These are phyloP conservation scores for Phaeosphaeria sp. DNA, from an alignment of 2,329 filamentous ascomycete genomes.

Conservation along the genomic window DNA sequence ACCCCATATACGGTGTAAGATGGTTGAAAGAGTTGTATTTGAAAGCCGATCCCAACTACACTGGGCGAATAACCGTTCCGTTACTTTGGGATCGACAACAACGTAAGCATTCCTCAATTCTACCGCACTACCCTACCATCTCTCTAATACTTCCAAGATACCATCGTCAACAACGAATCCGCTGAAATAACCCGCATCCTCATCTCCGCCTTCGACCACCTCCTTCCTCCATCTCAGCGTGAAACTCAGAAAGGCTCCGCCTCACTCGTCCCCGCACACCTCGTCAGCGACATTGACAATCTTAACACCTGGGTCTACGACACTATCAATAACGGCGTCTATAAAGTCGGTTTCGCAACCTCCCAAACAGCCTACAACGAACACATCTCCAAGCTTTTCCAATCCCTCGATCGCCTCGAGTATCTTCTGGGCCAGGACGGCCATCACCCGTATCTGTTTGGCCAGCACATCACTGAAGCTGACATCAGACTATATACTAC, in stretches of 20 bases:
- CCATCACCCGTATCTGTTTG: constrained; percentile 74
- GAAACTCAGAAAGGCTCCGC: constrained; percentile 61
- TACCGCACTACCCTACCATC: neutral
- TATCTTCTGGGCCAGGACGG: constrained; percentile 64
- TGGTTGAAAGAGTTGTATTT: constrained; percentile 72
- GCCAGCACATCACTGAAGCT: constrained; percentile 60
- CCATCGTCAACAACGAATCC: constrained; percentile 46
- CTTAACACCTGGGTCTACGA: constrained; percentile 82
- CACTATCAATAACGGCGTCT: constrained; percentile 62
- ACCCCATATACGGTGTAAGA: constrained; percentile 40
- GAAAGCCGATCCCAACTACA: constrained; percentile 62
- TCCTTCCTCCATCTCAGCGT: constrained; percentile 56
- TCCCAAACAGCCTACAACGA: constrained; percentile 82
- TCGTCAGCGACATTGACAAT: constrained; percentile 75
- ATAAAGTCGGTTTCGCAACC: constrained; percentile 78
- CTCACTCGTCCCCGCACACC: constrained; percentile 69
- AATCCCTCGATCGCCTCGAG: constrained; percentile 78
- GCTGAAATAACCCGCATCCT: constrained; percentile 44
- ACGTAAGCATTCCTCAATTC: constrained; percentile 13
- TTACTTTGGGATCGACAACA: constrained; percentile 74
- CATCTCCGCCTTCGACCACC: constrained; percentile 39
- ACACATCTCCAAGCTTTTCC: constrained; percentile 74
- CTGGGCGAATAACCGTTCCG: constrained; percentile 77
- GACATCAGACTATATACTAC: constrained; percentile 61
- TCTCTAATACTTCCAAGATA: constrained; percentile 24